Evolutionary conservation across 768 basidiomycete genomes (phyloP).

Genomic region (Serendipita sp.): DNA sequence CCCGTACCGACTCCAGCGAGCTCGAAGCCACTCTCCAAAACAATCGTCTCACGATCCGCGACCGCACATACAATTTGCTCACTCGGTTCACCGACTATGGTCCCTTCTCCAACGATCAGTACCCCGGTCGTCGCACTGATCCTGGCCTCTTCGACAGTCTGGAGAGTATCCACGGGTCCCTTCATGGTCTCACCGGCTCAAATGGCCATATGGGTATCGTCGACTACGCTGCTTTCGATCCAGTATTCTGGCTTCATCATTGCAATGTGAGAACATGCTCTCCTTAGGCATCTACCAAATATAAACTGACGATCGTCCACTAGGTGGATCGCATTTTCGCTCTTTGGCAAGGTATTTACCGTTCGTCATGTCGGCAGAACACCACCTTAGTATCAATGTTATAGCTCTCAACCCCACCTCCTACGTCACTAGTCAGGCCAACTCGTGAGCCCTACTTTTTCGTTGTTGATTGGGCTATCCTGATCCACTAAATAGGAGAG

Average conservation of each 20-base stretch:
- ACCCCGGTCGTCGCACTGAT: background rate
- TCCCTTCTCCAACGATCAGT: conserved; percentile 6
- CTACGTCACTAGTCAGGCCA: conserved; percentile 20
- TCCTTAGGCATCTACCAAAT: background rate
- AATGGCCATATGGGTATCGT: conserved; percentile 27
- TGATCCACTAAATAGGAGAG: conserved; percentile 15
- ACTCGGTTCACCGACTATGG: conserved; percentile 4
- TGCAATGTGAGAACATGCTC: background rate
- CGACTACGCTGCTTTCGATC: conserved; percentile 27
- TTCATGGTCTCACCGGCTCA: conserved; percentile 26
- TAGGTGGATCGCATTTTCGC: conserved; percentile 35
- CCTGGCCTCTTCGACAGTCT: conserved; percentile 13
- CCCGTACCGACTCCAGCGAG: conserved; percentile 13
- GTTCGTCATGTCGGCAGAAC: too few relatives aligned
- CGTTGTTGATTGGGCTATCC: conserved; percentile 8
- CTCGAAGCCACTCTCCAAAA: background rate
- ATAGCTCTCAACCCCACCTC: conserved; percentile 26
- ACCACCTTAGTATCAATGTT: too few relatives aligned
- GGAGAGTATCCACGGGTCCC: conserved; percentile 32
- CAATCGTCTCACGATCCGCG: conserved; percentile 9
- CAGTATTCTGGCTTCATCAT: conserved; percentile 40
- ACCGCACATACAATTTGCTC: conserved; percentile 6
- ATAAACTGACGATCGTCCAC: background rate
- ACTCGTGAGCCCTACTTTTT: conserved; percentile 7
- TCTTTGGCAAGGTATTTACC: too few relatives aligned